Conservation (phyloP, 257 asterid species). For the Orobanche coerulescens region DNA sequence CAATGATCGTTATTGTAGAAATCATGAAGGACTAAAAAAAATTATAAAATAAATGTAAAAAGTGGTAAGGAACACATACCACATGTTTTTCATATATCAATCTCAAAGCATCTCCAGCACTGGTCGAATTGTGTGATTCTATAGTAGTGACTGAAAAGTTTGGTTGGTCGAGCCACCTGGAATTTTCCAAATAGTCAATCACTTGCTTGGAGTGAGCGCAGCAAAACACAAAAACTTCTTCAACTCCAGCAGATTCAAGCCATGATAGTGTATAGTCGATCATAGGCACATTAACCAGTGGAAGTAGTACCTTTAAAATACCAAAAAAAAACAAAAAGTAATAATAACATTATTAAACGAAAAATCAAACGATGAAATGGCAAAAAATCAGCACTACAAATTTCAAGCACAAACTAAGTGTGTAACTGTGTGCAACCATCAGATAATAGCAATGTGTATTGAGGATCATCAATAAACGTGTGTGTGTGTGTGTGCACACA, state of each 20-base stretch:
- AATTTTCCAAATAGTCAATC: constrained; percentile 55
- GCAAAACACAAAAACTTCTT: constrained; percentile 90
- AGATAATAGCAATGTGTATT: background rate
- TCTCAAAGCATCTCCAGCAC: constrained; percentile 95
- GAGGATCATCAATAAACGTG: background rate
- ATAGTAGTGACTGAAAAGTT: constrained; percentile 63
- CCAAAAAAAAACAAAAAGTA: background rate
- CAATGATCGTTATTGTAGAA: background rate
- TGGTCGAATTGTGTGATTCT: constrained; percentile 69
- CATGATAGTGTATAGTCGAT: constrained; percentile 88
- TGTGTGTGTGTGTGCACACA: background rate
- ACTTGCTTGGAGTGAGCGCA: constrained; percentile 96
- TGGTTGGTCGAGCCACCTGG: constrained; percentile 70
- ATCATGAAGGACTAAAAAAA: background rate
- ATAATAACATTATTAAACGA: background rate
- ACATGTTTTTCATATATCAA: constrained; percentile 71
- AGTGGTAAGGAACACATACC: constrained; percentile 39
- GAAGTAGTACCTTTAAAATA: constrained; percentile 58
- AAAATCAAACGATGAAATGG: background rate
- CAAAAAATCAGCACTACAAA: background rate
- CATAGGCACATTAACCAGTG: constrained; percentile 90
- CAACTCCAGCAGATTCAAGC: constrained; percentile 96
- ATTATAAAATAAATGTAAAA: background rate
- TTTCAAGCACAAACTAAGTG: background rate
- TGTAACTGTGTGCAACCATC: background rate